Base-by-base conservation (phyloP, 2,329 filamentous ascomycete species). In the Trichoderma endophyticum region DNA sequence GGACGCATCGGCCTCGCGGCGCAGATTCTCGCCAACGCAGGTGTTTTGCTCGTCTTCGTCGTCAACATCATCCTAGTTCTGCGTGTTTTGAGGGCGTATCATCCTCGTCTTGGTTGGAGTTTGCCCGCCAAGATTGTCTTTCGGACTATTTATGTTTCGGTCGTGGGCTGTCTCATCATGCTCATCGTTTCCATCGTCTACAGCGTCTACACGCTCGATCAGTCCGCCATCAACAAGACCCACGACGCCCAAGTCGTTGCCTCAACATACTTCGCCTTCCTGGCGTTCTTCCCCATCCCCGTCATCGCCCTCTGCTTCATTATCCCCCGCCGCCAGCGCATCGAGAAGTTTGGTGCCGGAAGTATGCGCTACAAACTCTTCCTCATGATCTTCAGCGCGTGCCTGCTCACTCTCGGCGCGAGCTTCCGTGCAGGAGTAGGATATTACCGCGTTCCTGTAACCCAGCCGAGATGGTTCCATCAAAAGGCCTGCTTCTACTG, bases 41-140 rank as follows among this genome's bases (percentile, higher is more conserved):
- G 93, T 56, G 89, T 94, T 18, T 79, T 97, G 39, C 81, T 97
- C 8, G 83, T 97, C 30, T 95, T 93, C 80, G 82, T 95, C 76
- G 83, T 94, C 81, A 96, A 97, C 82, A 82, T 97, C 56, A 83
- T 96, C 77, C 93, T 95, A 78, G 82, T 91, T 0, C 92, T 94
- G 81, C 90, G 94, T 60, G 86, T 97, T 30, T 81, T 96, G 21
- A 88, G 94, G 69, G 91, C 92, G 5, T 88, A 89, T 60, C 92
- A 95, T 77, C 93, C 93, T 0, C 78, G 80, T 2, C 79, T 93
- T 36, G 93, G 93, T 72, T 95, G 93, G 93, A 86, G 88, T 73
- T 84, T 81, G 28, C 76, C 81, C 2, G 83, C 89, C 28, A 84
- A 83, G 2, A 74, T 83, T 24, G 71, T 81, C 30, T 91, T 94